Evolutionary conservation across 139 green algal genomes (phyloP).

Genomic region (Edaphochlamys debaryana): DNA sequence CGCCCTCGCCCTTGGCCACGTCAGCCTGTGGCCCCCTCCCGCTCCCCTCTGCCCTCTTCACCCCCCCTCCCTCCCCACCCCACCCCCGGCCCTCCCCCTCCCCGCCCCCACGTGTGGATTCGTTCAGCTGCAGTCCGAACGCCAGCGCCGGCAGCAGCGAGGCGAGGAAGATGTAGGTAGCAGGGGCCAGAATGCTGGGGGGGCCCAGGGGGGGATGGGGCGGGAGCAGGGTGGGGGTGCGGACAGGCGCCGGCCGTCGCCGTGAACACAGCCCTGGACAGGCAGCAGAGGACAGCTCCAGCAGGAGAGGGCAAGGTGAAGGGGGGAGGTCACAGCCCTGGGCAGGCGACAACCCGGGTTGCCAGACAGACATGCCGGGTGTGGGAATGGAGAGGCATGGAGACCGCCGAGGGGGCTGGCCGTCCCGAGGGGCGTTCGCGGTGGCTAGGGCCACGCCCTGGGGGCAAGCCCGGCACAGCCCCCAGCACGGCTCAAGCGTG

Average conservation of each 20-base stretch:
- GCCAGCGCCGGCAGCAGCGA: slow-evolving; percentile 86
- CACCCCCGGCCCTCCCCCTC: too few species aligned
- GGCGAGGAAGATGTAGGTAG: slow-evolving; percentile 88
- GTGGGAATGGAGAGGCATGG: neutral
- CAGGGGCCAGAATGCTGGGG: slow-evolving; percentile 81
- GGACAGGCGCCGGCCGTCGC: too few species aligned
- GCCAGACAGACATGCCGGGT: too few species aligned
- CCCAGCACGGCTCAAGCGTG: too few species aligned
- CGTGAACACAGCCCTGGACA: too few species aligned
- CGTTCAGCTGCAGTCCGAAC: slow-evolving; percentile 85
- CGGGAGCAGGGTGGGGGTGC: neutral
- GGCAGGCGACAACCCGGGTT: neutral
- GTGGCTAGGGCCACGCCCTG: neutral
- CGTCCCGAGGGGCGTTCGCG: too few species aligned
- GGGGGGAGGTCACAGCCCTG: neutral
- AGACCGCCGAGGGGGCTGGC: neutral
- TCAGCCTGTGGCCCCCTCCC: too few species aligned
- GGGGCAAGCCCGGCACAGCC: neutral
- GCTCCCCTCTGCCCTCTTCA: too few species aligned
- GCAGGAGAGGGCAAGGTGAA: neutral
- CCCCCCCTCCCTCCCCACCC: too few species aligned
- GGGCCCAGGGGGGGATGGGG: neutral
- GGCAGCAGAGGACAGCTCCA: too few species aligned
- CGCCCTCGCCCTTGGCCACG: too few species aligned
- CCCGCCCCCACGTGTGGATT: slow-evolving; percentile 59